Conservation (phyloP, 805 yeast genomes). For the Saccharomycopsis sp. region DNA sequence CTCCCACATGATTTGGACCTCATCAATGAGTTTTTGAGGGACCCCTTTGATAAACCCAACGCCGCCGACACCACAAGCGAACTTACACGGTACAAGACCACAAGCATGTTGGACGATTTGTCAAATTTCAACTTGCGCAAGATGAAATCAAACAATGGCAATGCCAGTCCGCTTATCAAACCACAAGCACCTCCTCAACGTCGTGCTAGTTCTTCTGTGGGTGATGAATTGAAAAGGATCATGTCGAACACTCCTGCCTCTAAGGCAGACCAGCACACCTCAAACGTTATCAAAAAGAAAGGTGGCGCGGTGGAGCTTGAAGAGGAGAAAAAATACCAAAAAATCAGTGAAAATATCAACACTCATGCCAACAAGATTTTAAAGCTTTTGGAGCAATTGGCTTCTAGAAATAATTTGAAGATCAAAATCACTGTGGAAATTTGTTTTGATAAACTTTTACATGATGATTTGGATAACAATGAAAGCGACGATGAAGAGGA, state of each 20-base stretch:
- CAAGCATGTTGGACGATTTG: slow-evolving; percentile 20
- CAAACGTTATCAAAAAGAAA: slow-evolving; percentile 3
- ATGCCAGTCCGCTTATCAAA: not conserved
- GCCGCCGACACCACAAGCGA: not conserved
- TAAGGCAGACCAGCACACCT: not conserved
- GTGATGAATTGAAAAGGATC: slow-evolving; percentile 9
- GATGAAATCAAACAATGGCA: slow-evolving; percentile 1
- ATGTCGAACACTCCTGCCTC: not conserved
- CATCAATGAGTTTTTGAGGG: slow-evolving; percentile 5
- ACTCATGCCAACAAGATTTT: slow-evolving; percentile 13
- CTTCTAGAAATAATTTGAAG: slow-evolving; percentile 1
- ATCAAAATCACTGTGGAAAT: slow-evolving; percentile 19
- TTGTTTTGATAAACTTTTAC: slow-evolving; percentile 18
- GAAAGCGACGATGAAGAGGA: slow-evolving; percentile 11
- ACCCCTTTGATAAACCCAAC: not conserved
- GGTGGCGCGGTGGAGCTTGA: not conserved
- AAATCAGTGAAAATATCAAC: slow-evolving; percentile 3
- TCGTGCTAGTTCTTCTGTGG: slow-evolving; percentile 7
- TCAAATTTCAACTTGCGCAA: slow-evolving; percentile 5
- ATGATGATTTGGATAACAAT: slow-evolving; percentile 14
- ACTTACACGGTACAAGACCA: slow-evolving; percentile 16
- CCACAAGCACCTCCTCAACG: not conserved
- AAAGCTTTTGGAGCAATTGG: slow-evolving; percentile 8
- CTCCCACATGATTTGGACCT: slow-evolving; percentile 27
- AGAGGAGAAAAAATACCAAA: not conserved